Conservation (phyloP, 2,329 filamentous ascomycete species). For the Hirsutella rhossiliensis region DNA sequence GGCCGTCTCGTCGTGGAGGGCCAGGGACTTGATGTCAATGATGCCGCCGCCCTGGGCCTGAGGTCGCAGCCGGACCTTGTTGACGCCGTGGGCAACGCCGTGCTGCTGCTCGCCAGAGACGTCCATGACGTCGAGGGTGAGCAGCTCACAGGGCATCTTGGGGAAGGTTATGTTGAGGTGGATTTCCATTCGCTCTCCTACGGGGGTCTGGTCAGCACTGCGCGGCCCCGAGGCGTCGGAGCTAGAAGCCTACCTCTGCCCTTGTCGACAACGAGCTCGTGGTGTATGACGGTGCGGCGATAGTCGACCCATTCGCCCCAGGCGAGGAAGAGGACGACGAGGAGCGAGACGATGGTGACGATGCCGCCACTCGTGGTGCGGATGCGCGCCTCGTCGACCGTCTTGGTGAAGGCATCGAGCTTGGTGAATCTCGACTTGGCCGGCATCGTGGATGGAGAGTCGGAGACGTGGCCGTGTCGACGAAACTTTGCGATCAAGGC, state of each 20-base stretch:
- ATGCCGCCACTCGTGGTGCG: conserved; percentile 92
- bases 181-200: conserved; percentile 97
- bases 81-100: conserved; percentile 83
- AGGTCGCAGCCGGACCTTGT: conserved; percentile 73
- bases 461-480: neutral
- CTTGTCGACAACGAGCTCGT: conserved; percentile 93
- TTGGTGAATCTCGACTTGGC: conserved; percentile 87
- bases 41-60: conserved; percentile 61
- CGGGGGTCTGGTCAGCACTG: conserved; percentile 9
- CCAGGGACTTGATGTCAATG: conserved; percentile 57
- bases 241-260: conserved; percentile 56
- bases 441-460: conserved; percentile 47
- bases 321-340: conserved; percentile 78
- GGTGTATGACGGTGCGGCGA: conserved; percentile 70
- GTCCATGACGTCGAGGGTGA: conserved; percentile 98
- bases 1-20: conserved; percentile 54
- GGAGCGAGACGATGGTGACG: conserved; percentile 80
- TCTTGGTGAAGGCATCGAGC: conserved; percentile 98
- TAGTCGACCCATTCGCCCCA: conserved; percentile 98
- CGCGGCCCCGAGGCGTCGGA: neutral
- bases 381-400: conserved; percentile 93
- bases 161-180: conserved; percentile 96
- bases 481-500: neutral
- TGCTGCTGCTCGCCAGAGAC: conserved; percentile 95
- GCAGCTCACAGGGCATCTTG: conserved; percentile 81